Conservation (phyloP, 148 eudicot genomes). For the Camellia japonica region DNA sequence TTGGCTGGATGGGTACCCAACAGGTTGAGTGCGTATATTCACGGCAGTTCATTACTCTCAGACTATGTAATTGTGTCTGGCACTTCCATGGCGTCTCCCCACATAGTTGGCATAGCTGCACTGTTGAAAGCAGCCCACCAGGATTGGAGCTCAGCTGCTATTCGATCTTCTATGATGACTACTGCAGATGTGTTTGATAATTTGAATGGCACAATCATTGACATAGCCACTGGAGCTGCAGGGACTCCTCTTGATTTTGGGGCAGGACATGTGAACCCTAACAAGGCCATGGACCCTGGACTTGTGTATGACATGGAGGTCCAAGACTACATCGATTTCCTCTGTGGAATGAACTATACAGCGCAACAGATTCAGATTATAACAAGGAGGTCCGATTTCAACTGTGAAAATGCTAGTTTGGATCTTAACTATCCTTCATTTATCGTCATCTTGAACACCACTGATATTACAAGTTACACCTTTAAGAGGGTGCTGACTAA, state of each 20-base stretch:
- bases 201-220: neutral
- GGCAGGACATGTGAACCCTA: constrained; percentile 29
- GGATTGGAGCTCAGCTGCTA: constrained; percentile 32
- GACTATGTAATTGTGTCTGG: constrained; percentile 19
- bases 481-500: constrained; percentile 33
- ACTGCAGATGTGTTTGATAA: constrained; percentile 27
- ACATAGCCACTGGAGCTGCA: constrained; percentile 8
- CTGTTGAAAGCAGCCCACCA: constrained; percentile 17
- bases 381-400: constrained; percentile 7
- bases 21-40: neutral
- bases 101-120: constrained; percentile 21
- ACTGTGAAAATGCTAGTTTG: constrained; percentile 17
- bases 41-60: neutral
- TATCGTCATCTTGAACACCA: constrained; percentile 21
- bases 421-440: constrained; percentile 37
- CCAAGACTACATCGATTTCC: constrained; percentile 16
- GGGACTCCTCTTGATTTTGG: constrained; percentile 32
- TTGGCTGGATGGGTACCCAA: constrained; percentile 32
- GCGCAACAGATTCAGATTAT: constrained; percentile 9
- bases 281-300: constrained; percentile 31
- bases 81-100: constrained; percentile 26
- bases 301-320: constrained; percentile 20
- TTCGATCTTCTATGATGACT: constrained; percentile 35
- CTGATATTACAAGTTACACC: constrained; percentile 10
- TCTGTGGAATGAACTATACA: constrained; percentile 28